A percentile compares a stretch with the other conserved stretches of the same genome.
phyloP scores from a whole-genome alignment of 768 basidiomycete species.

The Leccinum subtestaceum region DNA sequence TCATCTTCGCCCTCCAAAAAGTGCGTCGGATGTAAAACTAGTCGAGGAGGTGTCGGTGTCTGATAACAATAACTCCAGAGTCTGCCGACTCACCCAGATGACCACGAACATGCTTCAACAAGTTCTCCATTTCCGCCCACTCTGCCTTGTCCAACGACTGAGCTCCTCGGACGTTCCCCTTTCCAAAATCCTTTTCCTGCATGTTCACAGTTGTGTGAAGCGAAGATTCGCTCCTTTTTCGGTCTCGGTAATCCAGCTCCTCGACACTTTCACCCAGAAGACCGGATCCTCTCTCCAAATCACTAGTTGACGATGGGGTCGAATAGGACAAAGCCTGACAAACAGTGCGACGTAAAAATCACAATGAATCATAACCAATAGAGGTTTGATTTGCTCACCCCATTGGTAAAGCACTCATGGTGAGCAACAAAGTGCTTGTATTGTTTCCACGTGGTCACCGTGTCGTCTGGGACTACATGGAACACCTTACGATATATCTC shows the following conservation, averaged over 20 bases:
- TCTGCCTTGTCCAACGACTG: constrained; percentile 85
- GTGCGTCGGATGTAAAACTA: constrained; percentile 79
- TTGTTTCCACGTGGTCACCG: constrained; percentile 92
- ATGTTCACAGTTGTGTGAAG: constrained; percentile 21
- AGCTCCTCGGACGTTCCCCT: constrained; percentile 43
- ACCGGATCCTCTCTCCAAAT: constrained; percentile 45
- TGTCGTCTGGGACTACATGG: constrained; percentile 89
- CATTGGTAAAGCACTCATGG: constrained; percentile 72
- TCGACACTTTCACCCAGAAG: constrained; percentile 18
- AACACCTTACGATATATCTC: constrained; percentile 96
- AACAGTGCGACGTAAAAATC: constrained; percentile 3
- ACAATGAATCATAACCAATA: not conserved
- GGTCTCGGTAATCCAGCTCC: constrained; percentile 16
- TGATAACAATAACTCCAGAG: not conserved
- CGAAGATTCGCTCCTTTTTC: constrained; percentile 20
- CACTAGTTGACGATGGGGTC: constrained; percentile 45
- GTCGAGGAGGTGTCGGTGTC: not conserved
- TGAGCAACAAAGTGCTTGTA: constrained; percentile 81
- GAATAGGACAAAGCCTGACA: constrained; percentile 41
- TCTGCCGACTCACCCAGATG: constrained; percentile 66
- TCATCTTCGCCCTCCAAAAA: constrained; percentile 94
- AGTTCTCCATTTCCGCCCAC: constrained; percentile 82
- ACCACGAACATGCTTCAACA: constrained; percentile 74
- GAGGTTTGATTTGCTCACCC: constrained; percentile 41
- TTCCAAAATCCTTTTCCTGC: constrained; percentile 37